Evolutionary conservation across 805 yeast genomes (phyloP).

Genomic region (Pichia manshurica): DNA sequence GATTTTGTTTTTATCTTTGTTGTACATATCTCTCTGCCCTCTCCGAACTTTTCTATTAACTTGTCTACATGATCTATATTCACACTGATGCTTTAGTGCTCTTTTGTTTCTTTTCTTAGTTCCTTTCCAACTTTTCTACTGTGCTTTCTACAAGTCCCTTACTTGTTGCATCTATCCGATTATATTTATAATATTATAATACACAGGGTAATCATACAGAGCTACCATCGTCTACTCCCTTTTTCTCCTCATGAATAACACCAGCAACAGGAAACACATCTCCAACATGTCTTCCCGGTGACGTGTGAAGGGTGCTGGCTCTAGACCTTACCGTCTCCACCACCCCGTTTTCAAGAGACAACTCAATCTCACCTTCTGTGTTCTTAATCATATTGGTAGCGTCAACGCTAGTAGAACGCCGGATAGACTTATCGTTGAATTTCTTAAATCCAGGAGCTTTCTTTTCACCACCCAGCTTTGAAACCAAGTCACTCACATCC

Average conservation of each 20-base stretch:
- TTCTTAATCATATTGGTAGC: background rate
- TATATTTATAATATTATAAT: too few relatives aligned
- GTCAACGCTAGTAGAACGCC: background rate
- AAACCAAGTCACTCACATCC: background rate
- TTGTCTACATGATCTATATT: background rate
- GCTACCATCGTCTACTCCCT: background rate
- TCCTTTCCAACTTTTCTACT: too few relatives aligned
- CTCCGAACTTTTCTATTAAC: background rate
- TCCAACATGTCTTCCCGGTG: background rate
- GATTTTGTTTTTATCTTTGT: background rate
- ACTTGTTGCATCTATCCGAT: too few relatives aligned
- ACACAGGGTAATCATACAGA: too few relatives aligned
- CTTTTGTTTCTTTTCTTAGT: too few relatives aligned
- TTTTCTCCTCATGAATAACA: background rate
- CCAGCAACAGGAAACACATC: background rate
- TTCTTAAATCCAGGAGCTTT: background rate
- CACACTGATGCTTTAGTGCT: too few relatives aligned
- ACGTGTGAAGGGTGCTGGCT: background rate
- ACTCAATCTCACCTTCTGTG: background rate
- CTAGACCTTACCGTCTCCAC: slow-evolving; percentile 2
- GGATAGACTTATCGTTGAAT: background rate
- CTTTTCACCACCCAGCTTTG: background rate
- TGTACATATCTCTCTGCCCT: background rate
- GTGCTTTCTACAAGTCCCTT: too few relatives aligned
- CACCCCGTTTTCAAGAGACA: background rate